Percentiles rank a stretch among this genome's conserved stretches.
Evolutionary conservation across 345 rosid genomes (phyloP).

Genomic region (Brassica carinata): DNA sequence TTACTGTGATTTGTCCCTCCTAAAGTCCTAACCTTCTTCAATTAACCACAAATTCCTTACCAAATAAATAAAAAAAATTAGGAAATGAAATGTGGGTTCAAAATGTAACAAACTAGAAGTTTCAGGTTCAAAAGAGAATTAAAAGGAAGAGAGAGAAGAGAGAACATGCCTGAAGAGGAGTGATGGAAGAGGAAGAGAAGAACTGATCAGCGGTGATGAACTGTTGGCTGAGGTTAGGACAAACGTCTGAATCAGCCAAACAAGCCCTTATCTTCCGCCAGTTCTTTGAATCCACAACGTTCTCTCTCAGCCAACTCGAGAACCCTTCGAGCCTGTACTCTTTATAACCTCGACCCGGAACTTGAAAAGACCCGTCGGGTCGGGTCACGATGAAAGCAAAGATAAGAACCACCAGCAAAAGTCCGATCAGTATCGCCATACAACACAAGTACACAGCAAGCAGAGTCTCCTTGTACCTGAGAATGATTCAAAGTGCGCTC

Average conservation of each 20-base stretch:
- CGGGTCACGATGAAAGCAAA: constrained; percentile 85
- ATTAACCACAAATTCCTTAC: not conserved
- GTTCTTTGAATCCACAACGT: constrained; percentile 56
- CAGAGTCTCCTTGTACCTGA: constrained; percentile 69
- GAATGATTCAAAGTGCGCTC: not conserved
- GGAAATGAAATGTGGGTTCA: not conserved
- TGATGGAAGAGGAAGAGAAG: constrained; percentile 51
- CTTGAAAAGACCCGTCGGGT: constrained; percentile 64
- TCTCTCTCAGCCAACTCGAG: constrained; percentile 68
- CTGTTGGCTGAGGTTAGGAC: constrained; percentile 58
- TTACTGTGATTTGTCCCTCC: not conserved
- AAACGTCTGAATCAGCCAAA: constrained; percentile 63
- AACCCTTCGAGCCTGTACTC: constrained; percentile 76
- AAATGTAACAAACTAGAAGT: constrained; percentile 2
- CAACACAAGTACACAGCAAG: constrained; percentile 82
- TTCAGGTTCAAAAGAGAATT: not conserved
- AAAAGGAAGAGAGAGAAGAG: not conserved
- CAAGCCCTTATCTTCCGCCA: constrained; percentile 77
- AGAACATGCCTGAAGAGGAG: constrained; percentile 74
- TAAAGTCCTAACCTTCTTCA: too few species aligned
- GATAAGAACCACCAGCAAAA: constrained; percentile 64
- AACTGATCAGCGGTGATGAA: constrained; percentile 75
- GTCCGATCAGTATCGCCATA: constrained; percentile 81
- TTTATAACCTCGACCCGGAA: constrained; percentile 63
- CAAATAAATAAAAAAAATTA: too few species aligned